Percentiles rank a stretch among this genome's conserved stretches.
Conservation (phyloP, 352 stramenopile species). For the Pythium rishiriense region DNA sequence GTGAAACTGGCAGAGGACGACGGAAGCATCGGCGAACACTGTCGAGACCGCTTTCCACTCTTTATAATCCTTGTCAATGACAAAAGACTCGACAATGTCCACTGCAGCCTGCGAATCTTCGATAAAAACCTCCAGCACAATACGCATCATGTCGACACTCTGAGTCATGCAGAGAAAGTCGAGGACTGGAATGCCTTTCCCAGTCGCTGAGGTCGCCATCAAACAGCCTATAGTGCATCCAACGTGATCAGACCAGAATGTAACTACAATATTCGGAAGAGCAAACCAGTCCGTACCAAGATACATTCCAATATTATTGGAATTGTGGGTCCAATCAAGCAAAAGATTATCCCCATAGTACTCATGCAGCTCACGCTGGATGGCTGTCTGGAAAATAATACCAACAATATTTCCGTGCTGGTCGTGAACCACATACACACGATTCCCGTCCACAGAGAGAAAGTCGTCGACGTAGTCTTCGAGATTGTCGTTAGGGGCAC, state of each 20-base stretch:
- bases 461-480: not conserved
- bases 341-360: conserved; percentile 24
- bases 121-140: conserved; percentile 15
- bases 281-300: conserved; percentile 13
- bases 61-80: conserved; percentile 35
- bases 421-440: conserved; percentile 9
- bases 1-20: conserved; percentile 30
- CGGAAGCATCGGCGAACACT: conserved; percentile 1
- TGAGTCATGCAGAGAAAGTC: conserved; percentile 29
- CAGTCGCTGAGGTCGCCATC: conserved; percentile 22
- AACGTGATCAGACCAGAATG: too few relatives aligned
- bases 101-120: not conserved
- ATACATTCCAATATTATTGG: conserved; percentile 28
- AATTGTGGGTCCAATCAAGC: conserved; percentile 29
- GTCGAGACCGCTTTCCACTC: conserved; percentile 21
- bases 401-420: conserved; percentile 4
- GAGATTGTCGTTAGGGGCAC: not conserved
- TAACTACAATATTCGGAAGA: too few relatives aligned
- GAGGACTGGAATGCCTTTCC: conserved; percentile 23
- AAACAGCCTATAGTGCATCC: too few relatives aligned
- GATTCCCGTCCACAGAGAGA: too few relatives aligned
- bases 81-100: conserved; percentile 6
- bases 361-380: conserved; percentile 12
- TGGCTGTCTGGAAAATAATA: conserved; percentile 12
- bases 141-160: conserved; percentile 18